Evolutionary conservation across 179 eudicot genomes (phyloP), one percentile per base, ranked within the genome.

Genomic region (Beta corolliflora): DNA sequence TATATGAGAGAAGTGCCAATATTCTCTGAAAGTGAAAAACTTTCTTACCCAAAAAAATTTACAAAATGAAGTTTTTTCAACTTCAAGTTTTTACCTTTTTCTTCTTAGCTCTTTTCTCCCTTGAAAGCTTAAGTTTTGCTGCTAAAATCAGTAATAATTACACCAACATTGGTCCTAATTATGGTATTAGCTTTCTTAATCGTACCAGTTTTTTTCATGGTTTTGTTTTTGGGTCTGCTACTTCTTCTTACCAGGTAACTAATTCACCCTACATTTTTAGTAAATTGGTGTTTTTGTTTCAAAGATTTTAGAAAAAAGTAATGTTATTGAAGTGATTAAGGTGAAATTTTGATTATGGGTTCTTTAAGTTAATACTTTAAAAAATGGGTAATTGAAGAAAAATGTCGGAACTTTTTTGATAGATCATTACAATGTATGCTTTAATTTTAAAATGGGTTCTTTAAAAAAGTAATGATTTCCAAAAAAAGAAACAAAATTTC

Each of bases 211-310:
- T 88, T 54, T 88, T 85, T 19, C 8, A 23, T 0, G 76, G 76
- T 60, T 88, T 85, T 55, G 0, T 88, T 59, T 88, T 88, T 53
- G 90, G 90, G 1, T 60, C 87, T 8, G 88, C 88, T 58, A 83
- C 90, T 76, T 77, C 90, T 85, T 67, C 90, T 81, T 88, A 85
- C 68, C 90, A 88, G 90, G 90, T 88, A 83, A 44, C 8, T n/a
- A 41, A n/a, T 8, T 19, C 15, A 45, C 23, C 41, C 54, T 2
- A 54, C 21, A 25, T 53, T 54, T 9, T 12, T 54, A 5, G 31
- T 52, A 52, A 18, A 13, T 12, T 52, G 8, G 18, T 71, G 36
- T 16, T 31, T 55, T 56, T 14, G 18, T 74, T 53, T n/a, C 15
- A 2, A 73, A 73, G 58, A 48, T 48, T 11, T 10, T 46, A 8